Evolutionary conservation across 2,329 filamentous ascomycete species (phyloP).

Genomic region (Didymella sp.): DNA sequence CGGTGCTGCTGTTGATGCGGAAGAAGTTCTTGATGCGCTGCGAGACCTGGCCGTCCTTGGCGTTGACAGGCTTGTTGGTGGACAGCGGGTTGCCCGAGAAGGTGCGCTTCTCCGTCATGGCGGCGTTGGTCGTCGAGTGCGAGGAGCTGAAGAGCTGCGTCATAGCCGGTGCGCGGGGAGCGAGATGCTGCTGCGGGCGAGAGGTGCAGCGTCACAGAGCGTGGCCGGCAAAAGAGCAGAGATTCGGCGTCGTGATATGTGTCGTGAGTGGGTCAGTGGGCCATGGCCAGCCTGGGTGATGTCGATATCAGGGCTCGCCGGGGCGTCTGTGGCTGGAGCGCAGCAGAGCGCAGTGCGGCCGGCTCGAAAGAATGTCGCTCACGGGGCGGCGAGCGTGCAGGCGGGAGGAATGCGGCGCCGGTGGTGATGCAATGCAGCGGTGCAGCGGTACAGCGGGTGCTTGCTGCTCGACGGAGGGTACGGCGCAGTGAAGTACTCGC

Average conservation of each 20-base stretch:
- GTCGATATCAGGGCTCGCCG: slow-evolving; percentile 28
- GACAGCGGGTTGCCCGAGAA: slow-evolving; percentile 57
- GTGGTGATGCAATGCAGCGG: neutral
- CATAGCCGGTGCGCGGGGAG: slow-evolving; percentile 37
- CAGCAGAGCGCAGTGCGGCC: slow-evolving; percentile 19
- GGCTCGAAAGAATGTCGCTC: slow-evolving; percentile 39
- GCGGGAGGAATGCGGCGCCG: neutral
- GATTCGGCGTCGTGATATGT: slow-evolving; percentile 21
- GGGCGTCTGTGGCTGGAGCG: slow-evolving; percentile 34
- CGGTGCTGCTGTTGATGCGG: slow-evolving; percentile 66
- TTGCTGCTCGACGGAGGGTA: slow-evolving; percentile 3
- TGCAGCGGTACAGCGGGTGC: slow-evolving; percentile 11
- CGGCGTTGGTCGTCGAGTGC: slow-evolving; percentile 45
- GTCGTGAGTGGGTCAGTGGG: slow-evolving; percentile 41
- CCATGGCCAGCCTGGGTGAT: slow-evolving; percentile 37
- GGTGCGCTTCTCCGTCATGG: slow-evolving; percentile 56
- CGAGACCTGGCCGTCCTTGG: slow-evolving; percentile 62
- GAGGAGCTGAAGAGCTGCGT: slow-evolving; percentile 54
- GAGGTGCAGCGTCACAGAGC: slow-evolving; percentile 13
- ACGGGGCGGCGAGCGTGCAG: slow-evolving; percentile 17
- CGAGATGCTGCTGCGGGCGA: slow-evolving; percentile 5
- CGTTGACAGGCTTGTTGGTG: slow-evolving; percentile 57
- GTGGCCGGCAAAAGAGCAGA: slow-evolving; percentile 4
- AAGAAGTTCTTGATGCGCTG: slow-evolving; percentile 75
- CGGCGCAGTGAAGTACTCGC: slow-evolving; percentile 11